Evolutionary conservation across 2,329 filamentous ascomycete species (phyloP).

Genomic region (Apiospora pterosperma): DNA sequence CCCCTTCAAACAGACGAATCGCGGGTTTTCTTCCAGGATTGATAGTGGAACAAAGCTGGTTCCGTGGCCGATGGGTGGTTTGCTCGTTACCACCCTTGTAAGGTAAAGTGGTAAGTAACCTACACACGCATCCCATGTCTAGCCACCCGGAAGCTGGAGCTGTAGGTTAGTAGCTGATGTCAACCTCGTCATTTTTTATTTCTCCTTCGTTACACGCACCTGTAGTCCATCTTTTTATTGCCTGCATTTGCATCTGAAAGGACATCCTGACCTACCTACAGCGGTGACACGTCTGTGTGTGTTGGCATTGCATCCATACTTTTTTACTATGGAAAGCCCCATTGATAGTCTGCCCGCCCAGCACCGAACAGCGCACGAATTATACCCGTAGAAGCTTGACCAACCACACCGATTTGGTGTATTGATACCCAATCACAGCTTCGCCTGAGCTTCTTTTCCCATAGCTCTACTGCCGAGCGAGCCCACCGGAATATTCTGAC

Average conservation of each 20-base stretch:
- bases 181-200: conserved; percentile 11
- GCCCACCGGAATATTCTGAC: background rate
- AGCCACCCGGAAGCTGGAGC: background rate
- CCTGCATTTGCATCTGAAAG: background rate
- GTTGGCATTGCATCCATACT: conserved; percentile 44
- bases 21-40: background rate
- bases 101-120: too few species aligned
- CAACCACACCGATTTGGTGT: background rate
- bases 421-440: conserved; percentile 23
- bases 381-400: background rate
- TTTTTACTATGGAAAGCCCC: conserved; percentile 9
- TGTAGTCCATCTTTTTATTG: background rate
- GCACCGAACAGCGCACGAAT: conserved; percentile 3
- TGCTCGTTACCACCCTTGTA: background rate
- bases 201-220: background rate
- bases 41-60: too few species aligned
- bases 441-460: conserved; percentile 4
- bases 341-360: conserved; percentile 5
- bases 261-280: conserved; percentile 9
- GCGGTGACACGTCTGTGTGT: conserved; percentile 29
- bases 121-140: conserved; percentile 7
- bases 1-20: background rate
- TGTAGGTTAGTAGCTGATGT: conserved; percentile 3
- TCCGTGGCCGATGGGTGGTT: too few species aligned
- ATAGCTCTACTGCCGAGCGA: background rate